Percentiles rank a stretch among this genome's conserved stretches.
Conservation (phyloP, 202 grass and related monocot genomes). For the Setaria viridis region DNA sequence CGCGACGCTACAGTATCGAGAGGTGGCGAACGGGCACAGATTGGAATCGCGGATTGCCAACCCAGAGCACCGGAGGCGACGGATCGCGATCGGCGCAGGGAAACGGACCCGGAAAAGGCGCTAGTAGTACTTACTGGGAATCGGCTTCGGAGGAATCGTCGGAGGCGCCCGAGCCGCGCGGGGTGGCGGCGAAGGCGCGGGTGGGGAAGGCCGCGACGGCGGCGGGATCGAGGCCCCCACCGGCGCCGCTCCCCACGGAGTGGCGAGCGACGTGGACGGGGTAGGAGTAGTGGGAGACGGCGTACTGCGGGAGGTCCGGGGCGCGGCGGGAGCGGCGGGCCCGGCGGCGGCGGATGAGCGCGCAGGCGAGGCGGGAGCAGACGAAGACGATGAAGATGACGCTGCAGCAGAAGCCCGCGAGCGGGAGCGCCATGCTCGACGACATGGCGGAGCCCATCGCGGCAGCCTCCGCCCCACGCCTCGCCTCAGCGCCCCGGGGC, state of each 20-base stretch:
- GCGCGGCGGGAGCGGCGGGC: slow-evolving; percentile 44
- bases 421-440: slow-evolving; percentile 82
- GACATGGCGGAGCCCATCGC: slow-evolving; percentile 23
- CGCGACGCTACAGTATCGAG: not conserved
- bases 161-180: not conserved
- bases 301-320: not conserved
- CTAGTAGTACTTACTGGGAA: slow-evolving; percentile 31
- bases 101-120: not conserved
- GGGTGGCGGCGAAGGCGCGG: slow-evolving; percentile 27
- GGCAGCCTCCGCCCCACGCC: no score
- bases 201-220: slow-evolving; percentile 74
- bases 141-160: slow-evolving; percentile 12
- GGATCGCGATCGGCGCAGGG: slow-evolving; percentile 26
- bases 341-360: slow-evolving; percentile 59
- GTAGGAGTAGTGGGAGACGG: slow-evolving; percentile 18
- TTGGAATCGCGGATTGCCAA: not conserved
- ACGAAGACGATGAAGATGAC: slow-evolving; percentile 91
- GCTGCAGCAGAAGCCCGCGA: slow-evolving; percentile 86
- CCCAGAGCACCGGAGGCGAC: not conserved
- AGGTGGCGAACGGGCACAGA: not conserved
- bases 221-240: slow-evolving; percentile 57
- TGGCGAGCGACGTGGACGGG: slow-evolving; percentile 40
- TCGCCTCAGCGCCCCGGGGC: no score
- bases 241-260: not conserved
- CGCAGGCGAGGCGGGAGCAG: slow-evolving; percentile 87